Evolutionary conservation across 148 eudicot genomes (phyloP), one percentile per base, ranked within the genome.

Genomic region (Vaccinium darrowii): DNA sequence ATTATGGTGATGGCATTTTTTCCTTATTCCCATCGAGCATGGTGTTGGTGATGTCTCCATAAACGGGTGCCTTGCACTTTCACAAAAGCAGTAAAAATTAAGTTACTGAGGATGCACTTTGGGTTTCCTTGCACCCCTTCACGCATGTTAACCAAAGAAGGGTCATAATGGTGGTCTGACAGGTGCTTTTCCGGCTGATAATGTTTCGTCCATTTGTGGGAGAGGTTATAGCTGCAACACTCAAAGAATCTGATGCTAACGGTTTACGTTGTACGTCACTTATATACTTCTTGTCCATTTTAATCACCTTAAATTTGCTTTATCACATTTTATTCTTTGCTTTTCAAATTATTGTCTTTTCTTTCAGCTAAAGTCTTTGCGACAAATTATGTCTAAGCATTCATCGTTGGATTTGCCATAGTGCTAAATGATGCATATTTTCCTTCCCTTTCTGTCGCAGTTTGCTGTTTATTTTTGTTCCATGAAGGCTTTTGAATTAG

Each of bases 181-280:
- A 96, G 98, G 97, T 93, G 73, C 87, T 74, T 47, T 96, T 96
- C 87, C 90, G 96, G 54, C 47, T 92, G 91, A 62, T 96, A 78
- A 89, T 96, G 91, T 96, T 94, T 84, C 92, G 97, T 82, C 99
- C 99, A 30, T 92, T 84, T 87, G 90, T 87, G 62, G 98, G 99
- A 86, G 98, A 96, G 84, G 86, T 93, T 73, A 90, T 96, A 78
- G 80, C 88, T 21, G 98, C 93, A 43, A 94, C 88, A 85, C 90
- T 96, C 3, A 91, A 85, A 85, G 93, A 92, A 80, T 92, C 95
- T 33, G 92, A 84, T 54, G 47, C 73, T 78, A 87, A 86, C 51
- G 99, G 99, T 49, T 87, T 94, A 81, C 97, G 87, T n/a, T 89
- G 98, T 96, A 93, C 84, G 87, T 74, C 33, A 47, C 83, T 5